Conservation (phyloP, 495 filamentous ascomycete species). For the Neurospora sp. region DNA sequence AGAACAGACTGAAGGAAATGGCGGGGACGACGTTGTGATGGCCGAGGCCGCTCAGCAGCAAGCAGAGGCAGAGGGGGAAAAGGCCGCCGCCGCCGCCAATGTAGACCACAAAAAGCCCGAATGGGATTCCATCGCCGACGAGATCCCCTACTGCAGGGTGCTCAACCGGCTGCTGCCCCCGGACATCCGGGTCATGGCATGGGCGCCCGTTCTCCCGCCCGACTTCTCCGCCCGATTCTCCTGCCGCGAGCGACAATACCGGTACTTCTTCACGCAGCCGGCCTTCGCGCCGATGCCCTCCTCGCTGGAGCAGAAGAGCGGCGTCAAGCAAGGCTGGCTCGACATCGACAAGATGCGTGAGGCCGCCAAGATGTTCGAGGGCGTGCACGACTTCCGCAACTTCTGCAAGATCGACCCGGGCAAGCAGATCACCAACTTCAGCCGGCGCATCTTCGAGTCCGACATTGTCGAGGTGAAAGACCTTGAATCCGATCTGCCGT, state of each 20-base stretch:
- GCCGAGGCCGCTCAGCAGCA: neutral
- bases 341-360: conserved; percentile 79
- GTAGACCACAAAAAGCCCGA: conserved; percentile 12
- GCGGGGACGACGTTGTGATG: neutral
- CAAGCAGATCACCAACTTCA: conserved; percentile 79
- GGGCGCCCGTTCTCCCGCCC: conserved; percentile 72
- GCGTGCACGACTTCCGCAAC: conserved; percentile 89
- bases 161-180: conserved; percentile 80
- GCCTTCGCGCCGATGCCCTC: conserved; percentile 55
- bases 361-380: conserved; percentile 69
- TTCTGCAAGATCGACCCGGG: conserved; percentile 84
- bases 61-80: neutral
- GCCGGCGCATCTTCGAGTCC: conserved; percentile 62
- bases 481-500: conserved; percentile 34
- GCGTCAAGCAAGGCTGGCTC: conserved; percentile 40
- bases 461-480: conserved; percentile 59
- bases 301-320: conserved; percentile 9
- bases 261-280: conserved; percentile 96
- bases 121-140: conserved; percentile 71
- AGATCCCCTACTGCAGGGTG: conserved; percentile 68
- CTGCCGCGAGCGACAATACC: conserved; percentile 79
- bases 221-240: conserved; percentile 89
- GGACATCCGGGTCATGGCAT: conserved; percentile 83
- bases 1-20: conserved; percentile 1
- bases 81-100: neutral